Evolutionary conservation across 768 basidiomycete genomes (phyloP).

Genomic region (Pholiota conissans): DNA sequence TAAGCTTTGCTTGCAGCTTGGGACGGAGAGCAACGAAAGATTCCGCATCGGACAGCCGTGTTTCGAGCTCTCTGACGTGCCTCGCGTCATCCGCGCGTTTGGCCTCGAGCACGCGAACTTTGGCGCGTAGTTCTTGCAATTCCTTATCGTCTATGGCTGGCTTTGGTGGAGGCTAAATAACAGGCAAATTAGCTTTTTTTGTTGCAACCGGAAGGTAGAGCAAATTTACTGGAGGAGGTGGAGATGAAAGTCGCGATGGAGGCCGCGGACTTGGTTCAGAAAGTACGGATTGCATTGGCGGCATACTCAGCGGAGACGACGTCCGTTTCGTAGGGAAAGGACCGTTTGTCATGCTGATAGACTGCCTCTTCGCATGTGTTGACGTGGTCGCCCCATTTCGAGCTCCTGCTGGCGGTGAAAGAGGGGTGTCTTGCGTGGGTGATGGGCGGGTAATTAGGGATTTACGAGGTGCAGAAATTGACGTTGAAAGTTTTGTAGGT

Average conservation of each 20-base stretch:
- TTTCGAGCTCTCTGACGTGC: conserved; percentile 81
- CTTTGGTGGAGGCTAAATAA: conserved; percentile 8
- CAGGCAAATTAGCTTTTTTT: too few species aligned
- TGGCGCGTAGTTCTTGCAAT: conserved; percentile 79
- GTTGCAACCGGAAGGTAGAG: too few species aligned
- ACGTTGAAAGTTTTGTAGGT: conserved; percentile 56
- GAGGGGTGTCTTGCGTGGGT: conserved; percentile 37
- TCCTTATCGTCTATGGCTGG: conserved; percentile 53
- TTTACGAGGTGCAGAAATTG: conserved; percentile 46
- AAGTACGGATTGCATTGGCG: conserved; percentile 27
- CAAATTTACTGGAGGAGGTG: conserved; percentile 22
- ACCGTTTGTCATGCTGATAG: conserved; percentile 12
- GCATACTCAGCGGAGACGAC: conserved; percentile 37
- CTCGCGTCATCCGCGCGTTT: conserved; percentile 87
- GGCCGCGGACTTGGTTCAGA: conserved; percentile 19
- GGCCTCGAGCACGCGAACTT: conserved; percentile 82
- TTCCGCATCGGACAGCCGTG: conserved; percentile 81
- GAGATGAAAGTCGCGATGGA: conserved; percentile 22
- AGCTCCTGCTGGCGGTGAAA: conserved; percentile 30
- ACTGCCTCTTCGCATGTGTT: conserved; percentile 1
- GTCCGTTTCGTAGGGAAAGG: conserved; percentile 31
- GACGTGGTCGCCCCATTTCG: conserved; percentile 26
- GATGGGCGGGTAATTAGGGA: conserved; percentile 45
- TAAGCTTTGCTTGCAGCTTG: conserved; percentile 88
- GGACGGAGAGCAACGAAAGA: conserved; percentile 82